phyloP scores from a whole-genome alignment of 2,329 filamentous ascomycete genomes.

The Colletotrichum musae region DNA sequence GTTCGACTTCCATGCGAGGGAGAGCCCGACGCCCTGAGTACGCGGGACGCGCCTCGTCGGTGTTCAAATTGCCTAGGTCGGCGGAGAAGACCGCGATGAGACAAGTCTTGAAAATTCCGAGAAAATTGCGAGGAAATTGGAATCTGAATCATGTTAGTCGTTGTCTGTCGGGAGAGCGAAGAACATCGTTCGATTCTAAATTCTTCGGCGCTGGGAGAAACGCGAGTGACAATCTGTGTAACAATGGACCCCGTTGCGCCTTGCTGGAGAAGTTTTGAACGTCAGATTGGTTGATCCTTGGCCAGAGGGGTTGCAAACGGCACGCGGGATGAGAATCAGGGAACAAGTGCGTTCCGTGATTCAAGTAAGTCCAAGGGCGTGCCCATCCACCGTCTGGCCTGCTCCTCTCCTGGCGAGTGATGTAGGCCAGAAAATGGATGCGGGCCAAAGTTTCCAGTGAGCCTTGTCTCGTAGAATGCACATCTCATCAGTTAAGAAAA shows the following conservation, averaged over 20 bases:
- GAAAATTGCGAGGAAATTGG: conserved; percentile 30
- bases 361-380: background rate
- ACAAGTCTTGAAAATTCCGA: conserved; percentile 35
- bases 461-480: background rate
- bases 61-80: background rate
- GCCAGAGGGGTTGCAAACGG: background rate
- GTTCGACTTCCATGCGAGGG: conserved; percentile 3
- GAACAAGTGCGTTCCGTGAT: background rate
- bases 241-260: background rate
- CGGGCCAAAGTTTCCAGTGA: background rate
- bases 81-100: conserved; percentile 11
- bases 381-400: background rate
- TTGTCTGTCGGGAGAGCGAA: background rate
- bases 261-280: background rate
- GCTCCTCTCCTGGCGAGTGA: background rate
- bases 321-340: conserved; percentile 19
- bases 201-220: conserved; percentile 4
- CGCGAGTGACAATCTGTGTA: conserved; percentile 1
- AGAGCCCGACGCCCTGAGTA: background rate
- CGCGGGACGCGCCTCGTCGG: conserved; percentile 9
- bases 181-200: conserved; percentile 18
- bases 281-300: background rate
- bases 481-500: conserved; percentile 32
- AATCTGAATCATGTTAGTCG: conserved; percentile 19
- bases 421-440: no score